Percentiles rank a stretch among this genome's conserved stretches.
phyloP scores from a whole-genome alignment of 768 basidiomycete species.

The Phaeotremella fagi region DNA sequence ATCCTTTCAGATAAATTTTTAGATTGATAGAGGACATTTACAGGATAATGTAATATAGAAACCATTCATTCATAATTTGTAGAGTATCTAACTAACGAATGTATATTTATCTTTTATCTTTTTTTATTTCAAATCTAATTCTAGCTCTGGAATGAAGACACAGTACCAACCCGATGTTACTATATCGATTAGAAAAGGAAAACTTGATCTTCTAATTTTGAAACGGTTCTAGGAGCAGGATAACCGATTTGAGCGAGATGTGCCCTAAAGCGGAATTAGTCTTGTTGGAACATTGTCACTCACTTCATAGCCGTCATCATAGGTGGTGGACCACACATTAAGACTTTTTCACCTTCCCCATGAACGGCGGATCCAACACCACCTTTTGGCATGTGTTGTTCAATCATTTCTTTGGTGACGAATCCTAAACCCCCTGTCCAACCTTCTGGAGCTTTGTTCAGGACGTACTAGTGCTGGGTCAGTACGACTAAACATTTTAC shows the following conservation, averaged over 20 bases:
- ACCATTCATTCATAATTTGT: neutral
- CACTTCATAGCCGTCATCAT: constrained; percentile 77
- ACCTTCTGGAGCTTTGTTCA: constrained; percentile 81
- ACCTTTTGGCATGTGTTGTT: constrained; percentile 63
- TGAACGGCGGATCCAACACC: constrained; percentile 36
- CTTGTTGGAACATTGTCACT: constrained; percentile 32
- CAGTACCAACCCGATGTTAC: neutral
- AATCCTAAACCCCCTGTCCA: constrained; percentile 93
- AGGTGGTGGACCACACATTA: constrained; percentile 58
- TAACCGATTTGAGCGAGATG: constrained; percentile 82
- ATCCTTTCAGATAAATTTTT: no score
- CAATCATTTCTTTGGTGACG: constrained; percentile 86
- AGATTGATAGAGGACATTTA: no score
- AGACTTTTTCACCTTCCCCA: constrained; percentile 42
- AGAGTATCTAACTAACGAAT: no score
- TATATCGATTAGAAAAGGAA: constrained; percentile 46
- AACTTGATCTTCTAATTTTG: constrained; percentile 75
- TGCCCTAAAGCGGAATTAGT: constrained; percentile 60
- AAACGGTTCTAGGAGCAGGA: constrained; percentile 78
- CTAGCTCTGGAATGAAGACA: no score
- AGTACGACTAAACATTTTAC: neutral
- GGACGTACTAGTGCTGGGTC: constrained; percentile 58
- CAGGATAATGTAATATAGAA: neutral
- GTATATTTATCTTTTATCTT: neutral
- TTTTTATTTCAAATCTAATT: neutral